Evolutionary conservation across 441 rosid species (phyloP).

Genomic region (Gossypium davidsonii): DNA sequence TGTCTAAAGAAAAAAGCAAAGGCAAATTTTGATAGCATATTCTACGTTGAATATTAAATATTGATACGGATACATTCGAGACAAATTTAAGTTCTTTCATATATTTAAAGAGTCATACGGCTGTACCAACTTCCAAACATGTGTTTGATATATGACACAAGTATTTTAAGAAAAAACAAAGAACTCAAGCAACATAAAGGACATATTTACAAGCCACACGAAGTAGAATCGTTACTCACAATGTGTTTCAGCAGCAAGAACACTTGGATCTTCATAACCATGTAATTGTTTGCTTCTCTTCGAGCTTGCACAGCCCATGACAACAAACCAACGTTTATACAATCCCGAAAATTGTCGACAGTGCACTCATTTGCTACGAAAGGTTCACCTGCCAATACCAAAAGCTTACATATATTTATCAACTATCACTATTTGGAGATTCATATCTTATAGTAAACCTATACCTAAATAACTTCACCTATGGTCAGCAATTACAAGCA

Average conservation of each 20-base stretch:
- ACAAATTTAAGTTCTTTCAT: too few species aligned
- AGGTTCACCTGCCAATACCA: slow-evolving; percentile 12
- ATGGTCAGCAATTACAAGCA: not conserved
- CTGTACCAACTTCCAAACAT: not conserved
- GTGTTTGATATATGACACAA: not conserved
- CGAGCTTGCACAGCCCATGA: slow-evolving; percentile 43
- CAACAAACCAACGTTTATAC: slow-evolving; percentile 8
- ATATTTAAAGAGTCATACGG: too few species aligned
- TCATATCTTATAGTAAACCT: too few species aligned
- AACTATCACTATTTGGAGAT: not conserved
- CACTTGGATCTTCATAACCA: slow-evolving; percentile 57
- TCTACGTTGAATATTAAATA: too few species aligned
- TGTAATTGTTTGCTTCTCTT: slow-evolving; percentile 28
- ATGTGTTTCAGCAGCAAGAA: slow-evolving; percentile 71
- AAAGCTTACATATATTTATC: not conserved
- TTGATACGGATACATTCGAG: too few species aligned
- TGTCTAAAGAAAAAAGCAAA: not conserved
- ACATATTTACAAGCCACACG: not conserved
- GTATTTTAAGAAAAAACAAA: not conserved
- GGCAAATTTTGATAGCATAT: not conserved
- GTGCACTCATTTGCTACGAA: not conserved
- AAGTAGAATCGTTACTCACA: slow-evolving; percentile 35
- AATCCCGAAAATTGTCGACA: not conserved
- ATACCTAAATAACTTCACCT: not conserved
- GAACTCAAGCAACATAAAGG: not conserved